Evolutionary conservation across 495 filamentous ascomycete species (phyloP), one percentile per base, ranked within the genome.

Genomic region (Penicillium bialowiezense): DNA sequence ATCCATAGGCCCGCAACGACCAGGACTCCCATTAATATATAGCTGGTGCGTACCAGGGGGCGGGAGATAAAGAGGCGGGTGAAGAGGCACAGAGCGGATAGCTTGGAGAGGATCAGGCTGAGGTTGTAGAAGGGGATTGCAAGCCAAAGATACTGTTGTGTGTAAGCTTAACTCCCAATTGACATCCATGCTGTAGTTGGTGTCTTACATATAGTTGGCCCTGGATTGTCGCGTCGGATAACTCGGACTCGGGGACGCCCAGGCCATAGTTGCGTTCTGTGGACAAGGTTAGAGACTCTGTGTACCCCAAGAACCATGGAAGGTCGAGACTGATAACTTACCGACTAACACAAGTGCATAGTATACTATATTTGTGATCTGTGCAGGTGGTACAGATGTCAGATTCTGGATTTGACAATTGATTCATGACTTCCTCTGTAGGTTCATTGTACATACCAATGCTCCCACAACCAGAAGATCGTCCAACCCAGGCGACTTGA

Each of bases 71-170:
- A 78, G 21, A 76, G 57, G 7, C 72, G 70, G 13, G 51, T 37
- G 52, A 63, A 77, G 29, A 77, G 57, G 5, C 70, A 39, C 2
- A 73, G 32, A 26, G 73, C 67, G 5, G 76, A 75, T 9, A 70
- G 40, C 53, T 78, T 79, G 56, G 71, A 64, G 14, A 77, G 56
- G 42, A 66, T 63, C 17, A 78, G 60, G n/a, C 60, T 49, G 29
- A 71, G 52, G 41, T 73, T 73, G 59, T 75, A 75, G 41, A 75
- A 60, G 3, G 69, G 65, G 13, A 71, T 44, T 0, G 69, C 65
- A 24, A 69, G 42, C 61, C 62, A 73, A 8, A 72, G 62, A 14
- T 53, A 62, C 70, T 75, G 15, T 23, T 10, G 10, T 19, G 48
- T 21, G 44, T 15, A 33, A 9, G 1, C 0, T 21, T 38, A 9